phyloP scores from a whole-genome alignment of 2,329 filamentous ascomycete species.

The Arthroderma uncinatum region DNA sequence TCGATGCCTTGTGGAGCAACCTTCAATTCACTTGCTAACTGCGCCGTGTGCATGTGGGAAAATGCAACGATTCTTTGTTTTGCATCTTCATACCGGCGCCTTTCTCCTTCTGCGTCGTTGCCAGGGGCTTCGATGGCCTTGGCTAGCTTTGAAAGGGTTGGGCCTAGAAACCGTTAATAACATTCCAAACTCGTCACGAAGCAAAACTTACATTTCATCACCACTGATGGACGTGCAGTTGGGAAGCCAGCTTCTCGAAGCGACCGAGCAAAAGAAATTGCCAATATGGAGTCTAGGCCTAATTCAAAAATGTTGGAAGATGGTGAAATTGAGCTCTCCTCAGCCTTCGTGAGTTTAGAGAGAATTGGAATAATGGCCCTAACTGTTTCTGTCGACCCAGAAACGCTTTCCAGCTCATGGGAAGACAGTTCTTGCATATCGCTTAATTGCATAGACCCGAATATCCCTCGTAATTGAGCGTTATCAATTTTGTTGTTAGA shows the following conservation, averaged over 20 bases:
- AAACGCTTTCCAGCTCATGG: constrained; percentile 19
- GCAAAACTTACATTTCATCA: constrained; percentile 49
- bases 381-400: constrained; percentile 30
- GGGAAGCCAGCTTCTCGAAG: constrained; percentile 54
- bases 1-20: constrained; percentile 49
- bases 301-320: constrained; percentile 69
- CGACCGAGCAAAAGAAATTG: constrained; percentile 54
- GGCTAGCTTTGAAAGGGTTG: constrained; percentile 32
- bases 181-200: constrained; percentile 37
- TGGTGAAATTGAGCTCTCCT: constrained; percentile 37
- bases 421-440: constrained; percentile 49
- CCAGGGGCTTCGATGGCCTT: constrained; percentile 17
- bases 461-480: constrained; percentile 57
- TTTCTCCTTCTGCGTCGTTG: constrained; percentile 6
- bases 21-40: constrained; percentile 44
- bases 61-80: constrained; percentile 54
- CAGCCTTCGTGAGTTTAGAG: constrained; percentile 41
- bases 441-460: constrained; percentile 48
- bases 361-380: constrained; percentile 45
- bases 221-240: constrained; percentile 50
- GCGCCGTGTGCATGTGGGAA: constrained; percentile 48
- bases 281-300: constrained; percentile 79
- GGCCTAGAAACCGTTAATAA: constrained; percentile 17
- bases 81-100: constrained; percentile 35
- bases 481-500: constrained; percentile 81